Evolutionary conservation across 2,329 filamentous ascomycete species (phyloP), one percentile per base, ranked within the genome.

Genomic region (Dactylellina sp.): DNA sequence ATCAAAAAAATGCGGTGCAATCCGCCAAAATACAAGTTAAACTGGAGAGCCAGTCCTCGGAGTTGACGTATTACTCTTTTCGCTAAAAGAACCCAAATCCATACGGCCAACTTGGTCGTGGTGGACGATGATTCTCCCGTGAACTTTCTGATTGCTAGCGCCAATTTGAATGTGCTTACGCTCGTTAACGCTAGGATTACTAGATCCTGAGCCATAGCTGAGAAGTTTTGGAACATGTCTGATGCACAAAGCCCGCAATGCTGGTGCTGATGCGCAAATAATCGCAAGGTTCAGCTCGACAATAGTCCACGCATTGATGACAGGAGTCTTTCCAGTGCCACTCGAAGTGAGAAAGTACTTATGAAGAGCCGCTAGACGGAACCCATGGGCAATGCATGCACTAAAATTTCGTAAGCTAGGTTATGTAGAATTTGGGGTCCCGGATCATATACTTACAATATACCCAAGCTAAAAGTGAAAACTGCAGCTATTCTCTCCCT

Each of bases 241-340:
- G 52, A 66, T 74, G 18, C 70, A 74, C 7, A 75, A 24, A 9
- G 71, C 71, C 14, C 71, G 56, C 5, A 75, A 57, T n/a, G 64
- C 62, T 18, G 71, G 71, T 18, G 71, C 71, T 1, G 63, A 75
- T 9, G 71, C 62, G 22, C 71, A 75, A 20, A 75, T 75, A 12
- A 75, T 75, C 5, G 63, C 71, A n/a, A 75, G 49, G 37, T 75
- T 68, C 18, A 75, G 28, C 39, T 75, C 71, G 2, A 75, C 64
- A 44, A 75, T 59, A n/a, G 63, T 64, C 71, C 71, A 75, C 16
- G 71, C 50, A 24, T 68, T 68, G 37, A 75, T 75, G 3, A 74
- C 62, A 3, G 70, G 70, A 2, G 61, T 66, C 32, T 57, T 74
- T 0, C 70, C 70, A 18, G 70, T 66, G 14, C 70, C 70, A 11